Percentiles rank a stretch among this genome's conserved stretches.
Evolutionary conservation across 441 rosid genomes (phyloP).

Genomic region (Theobroma grandiflorum): DNA sequence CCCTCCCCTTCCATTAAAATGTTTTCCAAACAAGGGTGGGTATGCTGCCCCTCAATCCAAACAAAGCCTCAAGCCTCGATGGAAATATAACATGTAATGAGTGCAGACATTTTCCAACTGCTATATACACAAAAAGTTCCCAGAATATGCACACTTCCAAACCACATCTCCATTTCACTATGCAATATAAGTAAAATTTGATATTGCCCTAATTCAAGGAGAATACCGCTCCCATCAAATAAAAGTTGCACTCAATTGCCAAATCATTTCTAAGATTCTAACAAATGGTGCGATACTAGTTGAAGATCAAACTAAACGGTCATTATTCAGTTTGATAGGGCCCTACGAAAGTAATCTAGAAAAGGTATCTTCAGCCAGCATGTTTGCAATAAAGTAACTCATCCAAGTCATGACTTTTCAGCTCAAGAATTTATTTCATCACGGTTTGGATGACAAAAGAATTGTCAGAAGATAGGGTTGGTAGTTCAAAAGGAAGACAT

Average conservation of each 20-base stretch:
- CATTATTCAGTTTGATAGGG: conserved; percentile 3
- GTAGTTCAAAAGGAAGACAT: neutral
- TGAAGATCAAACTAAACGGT: conserved; percentile 5
- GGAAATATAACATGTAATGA: too few species aligned
- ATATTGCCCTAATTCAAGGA: neutral
- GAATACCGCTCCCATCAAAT: neutral
- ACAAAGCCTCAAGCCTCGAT: too few species aligned
- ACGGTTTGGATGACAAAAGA: neutral
- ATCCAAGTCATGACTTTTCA: neutral
- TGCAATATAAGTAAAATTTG: neutral
- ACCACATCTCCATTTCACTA: neutral
- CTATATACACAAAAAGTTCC: too few species aligned
- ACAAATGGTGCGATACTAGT: neutral
- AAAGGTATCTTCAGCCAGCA: neutral
- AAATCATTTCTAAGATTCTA: neutral
- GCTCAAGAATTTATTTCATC: neutral
- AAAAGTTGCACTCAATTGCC: neutral
- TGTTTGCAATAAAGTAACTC: neutral
- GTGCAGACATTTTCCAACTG: too few species aligned
- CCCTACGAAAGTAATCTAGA: neutral
- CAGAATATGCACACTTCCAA: conserved; percentile 1
- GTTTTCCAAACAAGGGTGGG: too few species aligned
- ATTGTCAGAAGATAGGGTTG: neutral
- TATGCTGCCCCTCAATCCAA: too few species aligned
- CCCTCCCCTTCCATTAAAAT: too few species aligned